These are phyloP conservation scores for Calocybe indica DNA, from an alignment of 768 basidiomycete genomes.

Conservation along the genomic window DNA sequence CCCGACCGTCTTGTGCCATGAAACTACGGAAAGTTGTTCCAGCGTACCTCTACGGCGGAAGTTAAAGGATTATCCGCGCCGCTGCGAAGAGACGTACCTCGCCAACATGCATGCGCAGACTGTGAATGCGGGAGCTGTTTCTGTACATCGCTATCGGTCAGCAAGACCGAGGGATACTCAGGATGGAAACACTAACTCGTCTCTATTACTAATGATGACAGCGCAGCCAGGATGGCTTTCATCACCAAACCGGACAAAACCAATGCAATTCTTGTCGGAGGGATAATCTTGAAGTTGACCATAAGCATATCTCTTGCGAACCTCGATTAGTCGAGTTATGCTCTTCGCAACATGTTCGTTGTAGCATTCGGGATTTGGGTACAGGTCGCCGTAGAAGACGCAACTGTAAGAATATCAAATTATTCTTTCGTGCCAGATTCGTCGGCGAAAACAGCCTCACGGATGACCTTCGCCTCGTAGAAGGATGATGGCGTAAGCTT, in stretches of 20 bases:
- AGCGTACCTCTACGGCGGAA: slow-evolving; percentile 23
- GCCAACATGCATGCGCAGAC: slow-evolving; percentile 64
- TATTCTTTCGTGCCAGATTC: not conserved
- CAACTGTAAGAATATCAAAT: slow-evolving; percentile 41
- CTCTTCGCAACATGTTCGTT: slow-evolving; percentile 44
- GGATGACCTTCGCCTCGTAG: slow-evolving; percentile 67
- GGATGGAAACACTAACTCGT: slow-evolving; percentile 23
- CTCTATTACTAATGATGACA: slow-evolving; percentile 64
- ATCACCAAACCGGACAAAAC: slow-evolving; percentile 68
- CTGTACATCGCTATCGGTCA: slow-evolving; percentile 10
- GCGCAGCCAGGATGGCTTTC: slow-evolving; percentile 52
- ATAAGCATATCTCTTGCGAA: slow-evolving; percentile 63
- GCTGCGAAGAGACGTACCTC: slow-evolving; percentile 29
- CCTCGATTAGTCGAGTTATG: slow-evolving; percentile 49
- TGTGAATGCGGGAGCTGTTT: slow-evolving; percentile 29
- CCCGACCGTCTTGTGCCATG: slow-evolving; percentile 37
- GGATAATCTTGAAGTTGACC: slow-evolving; percentile 61
- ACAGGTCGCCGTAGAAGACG: slow-evolving; percentile 84
- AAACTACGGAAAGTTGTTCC: slow-evolving; percentile 39
- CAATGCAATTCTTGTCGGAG: slow-evolving; percentile 56
- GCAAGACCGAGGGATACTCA: slow-evolving; percentile 1
- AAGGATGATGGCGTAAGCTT: slow-evolving; percentile 78
- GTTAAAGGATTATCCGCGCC: not conserved
- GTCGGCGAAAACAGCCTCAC: slow-evolving; percentile 35
- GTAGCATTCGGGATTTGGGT: slow-evolving; percentile 66